phyloP scores from a whole-genome alignment of 2,329 filamentous ascomycete genomes.

The Trichoderma hamatum region DNA sequence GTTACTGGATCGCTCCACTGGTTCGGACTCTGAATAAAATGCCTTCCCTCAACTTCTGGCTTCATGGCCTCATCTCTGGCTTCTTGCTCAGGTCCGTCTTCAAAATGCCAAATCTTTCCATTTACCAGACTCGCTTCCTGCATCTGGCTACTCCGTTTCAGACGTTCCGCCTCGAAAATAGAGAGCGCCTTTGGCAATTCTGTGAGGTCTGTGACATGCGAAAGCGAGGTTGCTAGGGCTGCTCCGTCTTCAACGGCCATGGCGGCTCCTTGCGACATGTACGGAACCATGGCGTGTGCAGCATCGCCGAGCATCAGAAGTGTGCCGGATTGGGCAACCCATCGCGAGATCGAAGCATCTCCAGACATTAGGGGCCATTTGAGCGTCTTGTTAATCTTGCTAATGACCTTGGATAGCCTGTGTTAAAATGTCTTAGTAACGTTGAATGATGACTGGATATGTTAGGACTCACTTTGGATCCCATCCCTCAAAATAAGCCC shows the following conservation, averaged over 20 bases:
- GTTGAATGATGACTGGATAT: background rate
- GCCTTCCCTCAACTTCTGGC: constrained; percentile 43
- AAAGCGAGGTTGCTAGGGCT: constrained; percentile 41
- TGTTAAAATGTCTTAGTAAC: background rate
- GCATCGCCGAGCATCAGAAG: constrained; percentile 47
- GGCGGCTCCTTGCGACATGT: constrained; percentile 49
- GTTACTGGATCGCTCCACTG: constrained; percentile 53
- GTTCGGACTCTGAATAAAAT: constrained; percentile 47
- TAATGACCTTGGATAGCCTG: constrained; percentile 42
- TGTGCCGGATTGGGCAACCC: constrained; percentile 37
- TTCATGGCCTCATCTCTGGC: constrained; percentile 47
- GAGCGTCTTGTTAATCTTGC: constrained; percentile 39
- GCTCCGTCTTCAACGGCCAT: constrained; percentile 50
- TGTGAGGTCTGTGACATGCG: constrained; percentile 32
- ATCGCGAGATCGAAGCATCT: constrained; percentile 33
- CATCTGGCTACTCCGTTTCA: constrained; percentile 42
- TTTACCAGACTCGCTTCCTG: constrained; percentile 51
- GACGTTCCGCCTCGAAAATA: constrained; percentile 44
- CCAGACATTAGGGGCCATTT: constrained; percentile 42
- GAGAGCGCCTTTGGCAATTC: constrained; percentile 40
- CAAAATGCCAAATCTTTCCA: constrained; percentile 51
- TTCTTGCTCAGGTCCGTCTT: constrained; percentile 46
- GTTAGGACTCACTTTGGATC: constrained; percentile 35
- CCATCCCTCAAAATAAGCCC: constrained; percentile 39
- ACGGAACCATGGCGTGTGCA: constrained; percentile 49